phyloP scores from a whole-genome alignment of 495 filamentous ascomycete genomes.

The Polyplosphaeria fusca region DNA sequence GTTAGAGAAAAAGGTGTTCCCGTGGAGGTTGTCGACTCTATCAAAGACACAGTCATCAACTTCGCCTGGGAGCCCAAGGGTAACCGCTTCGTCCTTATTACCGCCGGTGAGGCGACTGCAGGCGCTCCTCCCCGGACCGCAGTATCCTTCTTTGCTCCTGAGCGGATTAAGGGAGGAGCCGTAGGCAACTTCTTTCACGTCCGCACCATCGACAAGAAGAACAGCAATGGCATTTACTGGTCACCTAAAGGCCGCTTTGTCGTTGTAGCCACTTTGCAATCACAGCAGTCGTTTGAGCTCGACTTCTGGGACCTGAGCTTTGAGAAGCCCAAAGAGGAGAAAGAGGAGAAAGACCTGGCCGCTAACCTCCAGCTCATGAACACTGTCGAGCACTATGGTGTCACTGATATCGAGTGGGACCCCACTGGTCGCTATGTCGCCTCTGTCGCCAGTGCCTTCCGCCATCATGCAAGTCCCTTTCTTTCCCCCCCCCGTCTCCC shows the following conservation, averaged over 20 bases:
- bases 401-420: slow-evolving; percentile 98
- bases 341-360: slow-evolving; percentile 87
- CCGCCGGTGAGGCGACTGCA: slow-evolving; percentile 76
- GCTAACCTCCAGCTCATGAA: slow-evolving; percentile 93
- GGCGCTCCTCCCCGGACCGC: slow-evolving; percentile 82
- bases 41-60: slow-evolving; percentile 98
- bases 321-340: slow-evolving; percentile 72
- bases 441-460: slow-evolving; percentile 89
- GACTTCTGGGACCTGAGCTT: slow-evolving; percentile 98
- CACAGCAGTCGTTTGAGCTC: slow-evolving; percentile 85
- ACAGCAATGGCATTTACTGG: slow-evolving; percentile 99
- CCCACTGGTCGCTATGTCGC: slow-evolving; percentile 91
- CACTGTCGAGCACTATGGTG: slow-evolving; percentile 89
- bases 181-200: slow-evolving; percentile 94
- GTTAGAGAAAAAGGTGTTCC: slow-evolving; percentile 94
- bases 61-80: slow-evolving; percentile 99
- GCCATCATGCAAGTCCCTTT: slow-evolving; percentile 71
- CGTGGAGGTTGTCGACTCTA: slow-evolving; percentile 92
- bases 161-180: slow-evolving; percentile 74
- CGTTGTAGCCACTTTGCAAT: slow-evolving; percentile 85
- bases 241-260: slow-evolving; percentile 96
- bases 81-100: slow-evolving; percentile 94
- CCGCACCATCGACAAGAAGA: slow-evolving; percentile 94
- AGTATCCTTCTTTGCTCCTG: slow-evolving; percentile 92
- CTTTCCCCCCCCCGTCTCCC: neutral